These are phyloP conservation scores for Exutisphaerella laricina DNA, from an alignment of 2,329 filamentous ascomycete species.

Conservation along the genomic window DNA sequence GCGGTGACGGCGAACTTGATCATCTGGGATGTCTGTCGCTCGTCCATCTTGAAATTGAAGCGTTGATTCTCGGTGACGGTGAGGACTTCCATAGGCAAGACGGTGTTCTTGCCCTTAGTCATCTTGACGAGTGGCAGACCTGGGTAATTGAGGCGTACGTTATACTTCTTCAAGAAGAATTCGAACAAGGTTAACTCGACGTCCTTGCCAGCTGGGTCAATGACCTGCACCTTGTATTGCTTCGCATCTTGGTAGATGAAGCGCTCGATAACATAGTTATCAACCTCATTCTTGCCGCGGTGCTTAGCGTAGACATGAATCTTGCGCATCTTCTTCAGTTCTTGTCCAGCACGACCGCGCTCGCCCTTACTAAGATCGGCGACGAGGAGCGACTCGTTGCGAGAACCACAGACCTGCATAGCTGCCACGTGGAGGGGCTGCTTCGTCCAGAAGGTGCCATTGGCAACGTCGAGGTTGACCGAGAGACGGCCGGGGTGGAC, in stretches of 20 bases:
- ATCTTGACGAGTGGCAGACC: slow-evolving; percentile 54
- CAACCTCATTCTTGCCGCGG: slow-evolving; percentile 29
- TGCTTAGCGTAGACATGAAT: slow-evolving; percentile 40
- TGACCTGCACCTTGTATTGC: slow-evolving; percentile 40
- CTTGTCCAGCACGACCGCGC: slow-evolving; percentile 21
- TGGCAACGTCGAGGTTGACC: slow-evolving; percentile 86
- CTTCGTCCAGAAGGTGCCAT: slow-evolving; percentile 76
- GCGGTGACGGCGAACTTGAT: slow-evolving; percentile 87
- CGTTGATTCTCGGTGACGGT: slow-evolving; percentile 51
- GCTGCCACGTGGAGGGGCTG: slow-evolving; percentile 35
- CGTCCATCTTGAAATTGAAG: slow-evolving; percentile 54
- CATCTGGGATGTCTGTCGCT: slow-evolving; percentile 70
- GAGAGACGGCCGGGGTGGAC: slow-evolving; percentile 57
- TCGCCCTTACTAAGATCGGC: slow-evolving; percentile 15
- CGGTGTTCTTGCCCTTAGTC: slow-evolving; percentile 46
- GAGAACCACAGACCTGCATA: slow-evolving; percentile 27
- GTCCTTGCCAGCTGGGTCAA: slow-evolving; percentile 33
- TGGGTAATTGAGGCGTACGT: slow-evolving; percentile 40
- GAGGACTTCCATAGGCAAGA: slow-evolving; percentile 54
- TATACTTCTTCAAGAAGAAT: slow-evolving; percentile 52
- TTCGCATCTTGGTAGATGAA: slow-evolving; percentile 42
- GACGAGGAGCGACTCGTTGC: slow-evolving; percentile 28
- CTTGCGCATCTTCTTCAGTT: slow-evolving; percentile 41
- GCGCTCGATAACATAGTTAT: slow-evolving; percentile 48
- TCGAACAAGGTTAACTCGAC: slow-evolving; percentile 50